phyloP scores from a whole-genome alignment of 2,329 filamentous ascomycete genomes.

The Colletotrichum tropicicola region DNA sequence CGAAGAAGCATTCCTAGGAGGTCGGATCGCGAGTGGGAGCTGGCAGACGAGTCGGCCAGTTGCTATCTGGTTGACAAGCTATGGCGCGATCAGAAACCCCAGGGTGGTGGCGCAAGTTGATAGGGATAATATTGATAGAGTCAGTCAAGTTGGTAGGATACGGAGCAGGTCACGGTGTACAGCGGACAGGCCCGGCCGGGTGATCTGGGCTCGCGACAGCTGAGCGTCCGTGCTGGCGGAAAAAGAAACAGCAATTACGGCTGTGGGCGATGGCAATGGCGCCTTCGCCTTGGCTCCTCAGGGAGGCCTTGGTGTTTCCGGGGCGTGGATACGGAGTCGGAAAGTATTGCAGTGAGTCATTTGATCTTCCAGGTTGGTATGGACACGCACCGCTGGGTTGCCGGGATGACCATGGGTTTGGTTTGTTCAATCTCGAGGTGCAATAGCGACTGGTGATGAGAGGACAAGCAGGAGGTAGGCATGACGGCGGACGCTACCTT shows the following conservation, averaged over 20 bases:
- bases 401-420: too few species aligned
- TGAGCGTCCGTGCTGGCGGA: slow-evolving; percentile 17
- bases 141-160: neutral
- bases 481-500: too few species aligned
- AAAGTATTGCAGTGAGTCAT: slow-evolving; percentile 13
- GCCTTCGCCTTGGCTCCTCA: neutral
- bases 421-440: too few species aligned
- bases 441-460: too few species aligned
- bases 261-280: slow-evolving; percentile 13
- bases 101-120: slow-evolving; percentile 24
- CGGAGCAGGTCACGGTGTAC: neutral
- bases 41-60: neutral
- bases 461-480: too few species aligned
- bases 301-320: neutral
- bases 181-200: neutral
- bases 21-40: neutral
- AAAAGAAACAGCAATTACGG: neutral
- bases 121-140: slow-evolving; percentile 11
- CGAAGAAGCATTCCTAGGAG: neutral
- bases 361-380: neutral
- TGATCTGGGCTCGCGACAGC: slow-evolving; percentile 10
- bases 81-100: slow-evolving; percentile 30
- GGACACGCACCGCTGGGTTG: too few species aligned
- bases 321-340: neutral
- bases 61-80: slow-evolving; percentile 19